Conservation (phyloP, 148 eudicot species). For the Polygonum aviculare region DNA sequence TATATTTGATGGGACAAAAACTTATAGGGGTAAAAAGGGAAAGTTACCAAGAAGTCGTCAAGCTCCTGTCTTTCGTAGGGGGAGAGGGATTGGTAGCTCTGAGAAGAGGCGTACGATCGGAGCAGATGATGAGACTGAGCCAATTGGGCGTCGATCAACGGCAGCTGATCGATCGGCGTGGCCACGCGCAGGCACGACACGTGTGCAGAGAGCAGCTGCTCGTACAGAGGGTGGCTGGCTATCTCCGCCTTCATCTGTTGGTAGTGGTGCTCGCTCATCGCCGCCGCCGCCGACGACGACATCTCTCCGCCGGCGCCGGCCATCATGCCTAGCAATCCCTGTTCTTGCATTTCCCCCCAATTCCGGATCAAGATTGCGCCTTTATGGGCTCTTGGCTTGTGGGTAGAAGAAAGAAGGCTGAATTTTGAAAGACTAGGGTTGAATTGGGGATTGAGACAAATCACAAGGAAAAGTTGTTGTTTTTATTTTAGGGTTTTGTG, state of each 20-base stretch:
- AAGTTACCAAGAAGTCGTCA: constrained; percentile 69
- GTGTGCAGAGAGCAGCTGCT: constrained; percentile 80
- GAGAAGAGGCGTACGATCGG: constrained; percentile 53
- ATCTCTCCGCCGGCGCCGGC: constrained; percentile 19
- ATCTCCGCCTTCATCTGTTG: constrained; percentile 60
- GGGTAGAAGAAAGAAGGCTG: no score
- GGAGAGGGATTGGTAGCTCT: constrained; percentile 36
- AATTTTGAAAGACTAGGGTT: no score
- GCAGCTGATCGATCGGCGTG: constrained; percentile 90
- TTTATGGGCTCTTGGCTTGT: no score
- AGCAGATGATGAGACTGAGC: constrained; percentile 59
- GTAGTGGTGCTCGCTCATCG: constrained; percentile 6
- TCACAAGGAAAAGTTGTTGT: not conserved
- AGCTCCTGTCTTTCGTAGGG: constrained; percentile 84
- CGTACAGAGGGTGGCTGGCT: constrained; percentile 65
- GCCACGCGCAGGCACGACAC: constrained; percentile 83
- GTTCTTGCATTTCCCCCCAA: constrained; percentile 50
- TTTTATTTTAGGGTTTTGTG: not conserved
- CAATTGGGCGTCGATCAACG: constrained; percentile 70
- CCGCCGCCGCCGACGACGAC: constrained; percentile 25
- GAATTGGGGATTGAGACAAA: not conserved
- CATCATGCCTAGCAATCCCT: constrained; percentile 58
- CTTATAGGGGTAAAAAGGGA: not conserved
- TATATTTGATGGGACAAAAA: not conserved
- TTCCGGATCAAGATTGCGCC: no score